Evolutionary conservation across 768 basidiomycete genomes (phyloP).

Genomic region (Suillus brevipes): DNA sequence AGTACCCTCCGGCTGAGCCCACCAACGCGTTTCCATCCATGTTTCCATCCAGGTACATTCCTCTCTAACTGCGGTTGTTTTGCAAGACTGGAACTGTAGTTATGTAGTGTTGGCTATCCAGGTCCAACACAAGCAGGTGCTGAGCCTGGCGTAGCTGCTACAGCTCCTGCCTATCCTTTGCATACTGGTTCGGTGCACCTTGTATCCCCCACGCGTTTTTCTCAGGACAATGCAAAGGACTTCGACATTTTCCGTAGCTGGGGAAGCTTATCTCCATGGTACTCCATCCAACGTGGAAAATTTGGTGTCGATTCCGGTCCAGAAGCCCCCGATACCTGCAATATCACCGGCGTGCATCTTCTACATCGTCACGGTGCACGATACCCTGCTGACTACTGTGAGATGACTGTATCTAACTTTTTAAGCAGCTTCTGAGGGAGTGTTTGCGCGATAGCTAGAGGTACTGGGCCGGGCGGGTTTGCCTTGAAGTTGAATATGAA

Average conservation of each 20-base stretch:
- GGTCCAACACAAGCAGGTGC: constrained; percentile 28
- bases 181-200: constrained; percentile 59
- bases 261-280: constrained; percentile 84
- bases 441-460: constrained; percentile 15
- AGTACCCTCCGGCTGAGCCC: constrained; percentile 66
- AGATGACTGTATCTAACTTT: constrained; percentile 16
- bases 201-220: constrained; percentile 38
- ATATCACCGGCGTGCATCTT: constrained; percentile 70
- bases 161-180: constrained; percentile 70
- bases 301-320: constrained; percentile 74
- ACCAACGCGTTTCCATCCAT: constrained; percentile 66
- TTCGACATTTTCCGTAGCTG: constrained; percentile 71
- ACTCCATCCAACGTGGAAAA: constrained; percentile 55
- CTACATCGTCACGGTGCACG: constrained; percentile 78
- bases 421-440: constrained; percentile 18
- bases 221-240: constrained; percentile 25
- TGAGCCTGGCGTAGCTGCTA: constrained; percentile 42
- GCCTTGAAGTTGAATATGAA: constrained; percentile 48
- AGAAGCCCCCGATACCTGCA: constrained; percentile 65
- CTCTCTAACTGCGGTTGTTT: not conserved
- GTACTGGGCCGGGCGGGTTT: constrained; percentile 49
- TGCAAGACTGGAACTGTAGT: constrained; percentile 13
- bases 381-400: constrained; percentile 38
- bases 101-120: constrained; percentile 28
- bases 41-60: constrained; percentile 54